These are phyloP conservation scores for Dryas integrifolia DNA, from an alignment of 331 rosid species.

Conservation along the genomic window DNA sequence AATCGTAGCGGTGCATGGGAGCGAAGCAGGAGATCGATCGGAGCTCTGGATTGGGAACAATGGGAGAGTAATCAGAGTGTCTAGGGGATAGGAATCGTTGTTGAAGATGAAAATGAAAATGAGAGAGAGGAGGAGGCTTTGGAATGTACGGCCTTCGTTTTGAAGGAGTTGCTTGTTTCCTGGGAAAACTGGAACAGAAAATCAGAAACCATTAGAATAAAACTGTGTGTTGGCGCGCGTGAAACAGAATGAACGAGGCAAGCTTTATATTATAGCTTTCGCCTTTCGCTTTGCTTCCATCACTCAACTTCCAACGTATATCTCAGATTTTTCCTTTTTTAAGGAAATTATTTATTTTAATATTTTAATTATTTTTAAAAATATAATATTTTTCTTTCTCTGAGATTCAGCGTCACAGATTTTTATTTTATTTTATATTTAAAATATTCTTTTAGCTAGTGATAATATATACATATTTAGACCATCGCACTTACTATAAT, in stretches of 20 bases:
- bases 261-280: not conserved
- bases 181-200: slow-evolving; percentile 24
- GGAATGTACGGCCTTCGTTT: slow-evolving; percentile 28
- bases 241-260: slow-evolving; percentile 4
- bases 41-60: not conserved
- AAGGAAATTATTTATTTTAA: too few species aligned
- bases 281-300: too few species aligned
- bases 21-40: slow-evolving; percentile 42
- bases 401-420: too few species aligned
- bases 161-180: slow-evolving; percentile 18
- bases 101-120: slow-evolving; percentile 17
- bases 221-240: slow-evolving; percentile 28
- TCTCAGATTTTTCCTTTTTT: too few species aligned
- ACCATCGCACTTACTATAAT: too few species aligned
- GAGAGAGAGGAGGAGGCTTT: slow-evolving; percentile 6
- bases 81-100: not conserved
- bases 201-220: not conserved
- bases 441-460: too few species aligned
- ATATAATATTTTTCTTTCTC: too few species aligned
- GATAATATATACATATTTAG: too few species aligned
- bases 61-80: not conserved
- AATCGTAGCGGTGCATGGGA: slow-evolving; percentile 59
- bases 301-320: too few species aligned
- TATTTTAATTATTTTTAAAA: too few species aligned
- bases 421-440: too few species aligned